Conservation (phyloP, 306 rosid species). For the Castanea mollissima region DNA sequence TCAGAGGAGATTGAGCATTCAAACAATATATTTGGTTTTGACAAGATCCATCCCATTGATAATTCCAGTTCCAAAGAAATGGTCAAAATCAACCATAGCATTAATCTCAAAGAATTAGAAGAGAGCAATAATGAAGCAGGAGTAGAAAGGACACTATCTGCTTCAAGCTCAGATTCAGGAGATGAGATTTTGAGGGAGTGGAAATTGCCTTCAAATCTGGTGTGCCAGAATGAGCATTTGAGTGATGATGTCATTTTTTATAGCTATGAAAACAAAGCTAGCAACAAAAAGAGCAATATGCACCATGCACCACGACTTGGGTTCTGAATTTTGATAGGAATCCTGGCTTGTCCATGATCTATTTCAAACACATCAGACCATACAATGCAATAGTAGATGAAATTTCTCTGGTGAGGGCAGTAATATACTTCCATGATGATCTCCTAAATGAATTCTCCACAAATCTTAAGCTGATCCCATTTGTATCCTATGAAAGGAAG, state of each 20-base stretch:
- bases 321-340: too few species aligned
- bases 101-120: slow-evolving; percentile 1
- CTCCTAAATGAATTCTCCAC: slow-evolving; percentile 27
- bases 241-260: too few species aligned
- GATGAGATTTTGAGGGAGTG: not conserved
- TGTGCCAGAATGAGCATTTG: too few species aligned
- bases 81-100: slow-evolving; percentile 2
- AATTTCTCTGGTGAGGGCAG: slow-evolving; percentile 23
- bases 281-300: not conserved
- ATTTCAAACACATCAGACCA: slow-evolving; percentile 2
- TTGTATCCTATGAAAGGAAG: slow-evolving; percentile 6
- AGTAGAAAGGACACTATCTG: slow-evolving; percentile 23
- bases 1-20: slow-evolving; percentile 10
- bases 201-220: too few species aligned
- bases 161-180: slow-evolving; percentile 5
- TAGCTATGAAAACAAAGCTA: slow-evolving; percentile 12
- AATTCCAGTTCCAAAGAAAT: slow-evolving; percentile 14
- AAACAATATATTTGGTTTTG: not conserved
- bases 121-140: slow-evolving; percentile 22
- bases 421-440: slow-evolving; percentile 22
- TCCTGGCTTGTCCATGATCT: slow-evolving; percentile 1
- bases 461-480: slow-evolving; percentile 28
- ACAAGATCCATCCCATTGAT: slow-evolving; percentile 8
- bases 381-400: slow-evolving; percentile 18
- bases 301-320: not conserved